A percentile compares a stretch with the other conserved stretches of the same genome.
Conservation (phyloP, 2,329 filamentous ascomycete species). For the Dactylellina sp. region DNA sequence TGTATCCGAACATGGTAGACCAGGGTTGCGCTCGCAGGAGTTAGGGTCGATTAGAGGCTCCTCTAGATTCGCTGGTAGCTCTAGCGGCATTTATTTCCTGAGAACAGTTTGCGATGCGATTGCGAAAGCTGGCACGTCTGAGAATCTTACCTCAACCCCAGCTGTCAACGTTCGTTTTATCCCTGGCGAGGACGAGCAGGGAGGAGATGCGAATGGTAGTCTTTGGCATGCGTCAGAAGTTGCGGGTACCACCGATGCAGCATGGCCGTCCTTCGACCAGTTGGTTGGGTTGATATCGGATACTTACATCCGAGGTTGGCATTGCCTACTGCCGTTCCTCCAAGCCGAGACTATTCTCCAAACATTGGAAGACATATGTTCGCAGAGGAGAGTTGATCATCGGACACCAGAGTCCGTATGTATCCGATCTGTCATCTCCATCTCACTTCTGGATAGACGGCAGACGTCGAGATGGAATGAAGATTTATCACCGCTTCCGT, state of each 20-base stretch:
- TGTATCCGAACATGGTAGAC: constrained; percentile 55
- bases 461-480: constrained; percentile 62
- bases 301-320: constrained; percentile 72
- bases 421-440: constrained; percentile 68
- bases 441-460: constrained; percentile 69
- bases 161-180: constrained; percentile 65
- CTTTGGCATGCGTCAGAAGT: constrained; percentile 64
- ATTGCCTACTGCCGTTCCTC: constrained; percentile 70
- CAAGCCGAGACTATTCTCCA: constrained; percentile 69
- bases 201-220: constrained; percentile 59
- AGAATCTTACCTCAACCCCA: constrained; percentile 61
- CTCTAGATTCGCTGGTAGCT: constrained; percentile 70
- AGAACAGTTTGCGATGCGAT: constrained; percentile 69
- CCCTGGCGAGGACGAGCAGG: constrained; percentile 71
- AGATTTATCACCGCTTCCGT: constrained; percentile 63
- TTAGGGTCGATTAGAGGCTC: constrained; percentile 69
- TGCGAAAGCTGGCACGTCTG: constrained; percentile 60
- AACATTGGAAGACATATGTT: constrained; percentile 66
- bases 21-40: constrained; percentile 62
- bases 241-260: constrained; percentile 23
- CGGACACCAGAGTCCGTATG: constrained; percentile 65
- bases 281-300: constrained; percentile 67
- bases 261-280: constrained; percentile 65
- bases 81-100: constrained; percentile 72
- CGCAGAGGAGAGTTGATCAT: constrained; percentile 61